phyloP scores from a whole-genome alignment of 768 basidiomycete genomes.

The Cystobasidiopsis lactophilus region DNA sequence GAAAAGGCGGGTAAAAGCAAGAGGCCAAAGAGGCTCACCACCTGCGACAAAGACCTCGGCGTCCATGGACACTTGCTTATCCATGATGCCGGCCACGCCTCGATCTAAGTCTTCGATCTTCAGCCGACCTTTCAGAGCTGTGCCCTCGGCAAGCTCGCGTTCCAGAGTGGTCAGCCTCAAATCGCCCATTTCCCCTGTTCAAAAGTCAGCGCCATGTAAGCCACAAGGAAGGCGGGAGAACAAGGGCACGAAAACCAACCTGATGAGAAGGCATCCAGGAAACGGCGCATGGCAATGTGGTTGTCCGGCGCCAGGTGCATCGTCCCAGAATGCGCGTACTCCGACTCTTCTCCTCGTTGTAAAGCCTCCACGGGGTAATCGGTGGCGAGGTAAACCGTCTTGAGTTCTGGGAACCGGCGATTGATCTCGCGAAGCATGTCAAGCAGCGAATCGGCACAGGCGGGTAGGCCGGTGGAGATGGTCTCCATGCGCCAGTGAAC shows the following conservation, averaged over 20 bases:
- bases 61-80: slow-evolving; percentile 34
- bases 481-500: slow-evolving; percentile 42
- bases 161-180: slow-evolving; percentile 31
- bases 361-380: slow-evolving; percentile 30
- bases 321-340: slow-evolving; percentile 28
- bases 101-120: slow-evolving; percentile 25
- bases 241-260: no score
- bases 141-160: slow-evolving; percentile 23
- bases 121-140: slow-evolving; percentile 12
- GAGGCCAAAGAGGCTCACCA: slow-evolving; percentile 26
- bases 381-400: slow-evolving; percentile 36
- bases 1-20: no score
- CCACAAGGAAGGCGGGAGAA: no score
- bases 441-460: slow-evolving; percentile 35
- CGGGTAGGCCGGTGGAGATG: slow-evolving; percentile 28
- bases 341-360: background rate
- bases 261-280: slow-evolving; percentile 30
- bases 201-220: no score
- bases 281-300: slow-evolving; percentile 29
- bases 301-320: slow-evolving; percentile 30
- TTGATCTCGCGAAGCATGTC: slow-evolving; percentile 24
- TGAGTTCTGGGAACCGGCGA: slow-evolving; percentile 18
- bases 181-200: slow-evolving; percentile 26
- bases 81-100: slow-evolving; percentile 36
- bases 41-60: slow-evolving; percentile 35